phyloP scores from a whole-genome alignment of 495 filamentous ascomycete species.

The Bacidia gigantensis region DNA sequence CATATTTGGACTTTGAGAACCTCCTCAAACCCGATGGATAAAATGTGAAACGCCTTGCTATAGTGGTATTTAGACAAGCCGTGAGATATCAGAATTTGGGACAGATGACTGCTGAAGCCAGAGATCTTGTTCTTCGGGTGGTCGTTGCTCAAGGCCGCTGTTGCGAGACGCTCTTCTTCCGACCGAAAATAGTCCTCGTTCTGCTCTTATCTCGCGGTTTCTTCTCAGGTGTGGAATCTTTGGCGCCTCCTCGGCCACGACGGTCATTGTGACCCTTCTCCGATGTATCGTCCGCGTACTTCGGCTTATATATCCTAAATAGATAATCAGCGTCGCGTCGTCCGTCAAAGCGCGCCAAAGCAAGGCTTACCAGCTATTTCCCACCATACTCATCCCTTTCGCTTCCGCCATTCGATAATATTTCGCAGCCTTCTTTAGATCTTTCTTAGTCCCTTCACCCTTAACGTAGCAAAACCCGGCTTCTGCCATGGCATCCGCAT shows the following conservation, averaged over 20 bases:
- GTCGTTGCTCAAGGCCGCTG: not conserved
- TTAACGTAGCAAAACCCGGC: conserved; percentile 80
- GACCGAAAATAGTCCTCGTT: conserved; percentile 52
- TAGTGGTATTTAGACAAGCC: not conserved
- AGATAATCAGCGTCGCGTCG: conserved; percentile 5
- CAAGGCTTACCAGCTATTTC: conserved; percentile 82
- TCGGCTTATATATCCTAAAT: conserved; percentile 80
- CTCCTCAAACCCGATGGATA: too few species aligned
- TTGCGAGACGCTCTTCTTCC: conserved; percentile 38
- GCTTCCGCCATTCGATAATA: conserved; percentile 83
- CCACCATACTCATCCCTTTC: conserved; percentile 93
- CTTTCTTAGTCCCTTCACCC: conserved; percentile 80
- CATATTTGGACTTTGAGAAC: too few species aligned
- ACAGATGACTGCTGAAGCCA: too few species aligned
- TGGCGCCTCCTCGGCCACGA: conserved; percentile 27
- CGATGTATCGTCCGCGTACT: conserved; percentile 46
- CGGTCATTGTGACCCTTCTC: conserved; percentile 37
- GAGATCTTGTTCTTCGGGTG: too few species aligned
- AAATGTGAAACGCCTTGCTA: not conserved
- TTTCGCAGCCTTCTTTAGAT: conserved; percentile 84
- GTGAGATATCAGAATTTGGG: not conserved
- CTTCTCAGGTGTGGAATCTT: conserved; percentile 34
- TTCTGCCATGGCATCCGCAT: conserved; percentile 82
- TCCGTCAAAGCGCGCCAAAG: too few species aligned
- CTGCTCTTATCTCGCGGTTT: conserved; percentile 49